Evolutionary conservation across 2,329 filamentous ascomycete genomes (phyloP), one percentile per base, ranked within the genome.

Genomic region (Phyllosticta citriasiana): DNA sequence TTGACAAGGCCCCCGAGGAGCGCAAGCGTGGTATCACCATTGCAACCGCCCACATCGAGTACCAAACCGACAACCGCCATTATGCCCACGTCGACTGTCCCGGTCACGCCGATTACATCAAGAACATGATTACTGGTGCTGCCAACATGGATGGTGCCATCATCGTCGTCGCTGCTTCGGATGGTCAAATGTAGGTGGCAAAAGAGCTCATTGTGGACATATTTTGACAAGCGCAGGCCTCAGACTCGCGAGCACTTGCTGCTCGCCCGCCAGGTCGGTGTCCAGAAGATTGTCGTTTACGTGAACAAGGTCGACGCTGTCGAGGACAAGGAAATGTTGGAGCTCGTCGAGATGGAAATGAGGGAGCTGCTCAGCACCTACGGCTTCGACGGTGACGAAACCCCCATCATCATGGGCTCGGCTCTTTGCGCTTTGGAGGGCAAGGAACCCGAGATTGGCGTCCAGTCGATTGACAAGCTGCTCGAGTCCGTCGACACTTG

Each of bases 91-190:
- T 99, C 82, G 94, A 99, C 85, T 99, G 94, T 80, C 94, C 94
- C 63, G 94, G 94, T 79, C 94, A 99, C 88, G 94, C 94, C 79
- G 94, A 99, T 91, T 99, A 99, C 84, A 97, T 99, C 83, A 99
- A 99, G 86, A 99, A 99, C 88, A 99, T 99, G 94, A 99, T 99
- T 78, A 99, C 94, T 68, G 94, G 94, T 86, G 92, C 94, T 65
- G 93, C 95, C 72, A 96, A 91, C 83, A 99, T 99, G 94, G 94
- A 99, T 72, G 94, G 94, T 72, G 93, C 94, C 72, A 93, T 99
- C 75, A 97, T 99, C 72, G 94, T 99, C 68, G 95, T 99, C 70
- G 95, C 95, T 69, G 94, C 94, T 69, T 96, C 91, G 47, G 94
- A 99, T 75, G 94, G 94, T 75, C 95, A 99, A 82, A 99, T 99